Evolutionary conservation across 176 grass and related monocot genomes (phyloP), one percentile per base, ranked within the genome.

Genomic region (Cenchrus fungigraminus): DNA sequence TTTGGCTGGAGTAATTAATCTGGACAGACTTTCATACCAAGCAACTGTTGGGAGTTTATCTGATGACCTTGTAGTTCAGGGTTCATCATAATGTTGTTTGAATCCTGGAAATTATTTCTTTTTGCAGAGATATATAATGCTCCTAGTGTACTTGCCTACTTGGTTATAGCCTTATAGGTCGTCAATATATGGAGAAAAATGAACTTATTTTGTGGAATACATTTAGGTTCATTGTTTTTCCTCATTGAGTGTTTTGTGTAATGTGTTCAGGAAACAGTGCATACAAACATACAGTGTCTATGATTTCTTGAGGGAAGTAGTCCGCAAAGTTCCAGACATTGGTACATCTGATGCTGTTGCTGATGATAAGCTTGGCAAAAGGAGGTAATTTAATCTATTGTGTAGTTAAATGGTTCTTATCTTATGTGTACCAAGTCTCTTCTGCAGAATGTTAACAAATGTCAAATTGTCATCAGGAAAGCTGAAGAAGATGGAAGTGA

Each of bases 271-370:
- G 91, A 98, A 95, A 69, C 87, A 95, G 45, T 98, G 93, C 72
- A 91, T 98, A 59, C 94, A 98, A 54, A 82, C 7, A 8, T 94
- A 92, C n/a, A 93, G 89, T 73, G 96, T 91, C 67, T 98, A 94
- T 82, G 96, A 98, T 93, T 98, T 98, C 88, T 92, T 98, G 87
- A 98, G 54, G 69, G 94, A 95, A 82, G 89, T 95, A 46, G 84
- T 94, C 52, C 86, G 83, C 81, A 98, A 98, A 89, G 96, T 95
- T 90, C 93, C 96, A 52, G 92, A 91, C 82, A 80, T 89, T 63
- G 88, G 91, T 86, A 63, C 87, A 65, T 76, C 80, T 80, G 96
- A 95, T 89, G 88, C 84, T 57, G 78, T 51, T 89, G 75, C 72
- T 55, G 93, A 95, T 81, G 93, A 98, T 83, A 94, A 85, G 52